Evolutionary conservation across 768 basidiomycete genomes (phyloP), one percentile per base, ranked within the genome.

Genomic region (Rhodotorula graminis): DNA sequence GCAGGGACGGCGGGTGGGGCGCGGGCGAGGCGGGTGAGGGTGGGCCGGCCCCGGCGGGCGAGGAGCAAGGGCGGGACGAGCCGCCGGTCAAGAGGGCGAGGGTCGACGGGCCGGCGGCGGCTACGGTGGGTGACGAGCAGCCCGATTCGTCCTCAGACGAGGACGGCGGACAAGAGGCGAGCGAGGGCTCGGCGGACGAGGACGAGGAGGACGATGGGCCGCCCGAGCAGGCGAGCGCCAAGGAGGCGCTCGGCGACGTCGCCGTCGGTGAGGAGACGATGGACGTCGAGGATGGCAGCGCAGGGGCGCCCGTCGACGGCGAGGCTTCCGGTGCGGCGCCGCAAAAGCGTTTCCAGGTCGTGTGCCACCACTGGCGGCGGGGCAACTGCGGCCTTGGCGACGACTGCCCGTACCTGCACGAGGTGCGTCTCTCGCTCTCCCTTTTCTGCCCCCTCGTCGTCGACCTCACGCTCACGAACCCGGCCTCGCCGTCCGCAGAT

Each of bases 351-450:
- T 71, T 62, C 50, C 67, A 72, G 61, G 71, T 76, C 29, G 71
- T 72, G 0, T 72, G 71, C 47, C 65, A 65, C 29, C 69, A 76
- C 16, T 76, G 70, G 71, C 56, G 69, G 11, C 59, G 52, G 16
- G 74, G 74, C 0, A 59, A 66, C 19, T 76, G 74, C n/a, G 56
- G 44, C 3, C 68, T 68, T 1, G 74, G 74, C 23, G 68, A 72
- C 27, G 61, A 58, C 15, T 76, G 74, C 29, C 71, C 68, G 5
- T 76, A 72, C 57, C 65, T 76, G 8, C 74, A 76, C 40, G 52
- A 69, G 4, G 74, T 76, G 10, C 40, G 73, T n/a, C 37, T 3
- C 53, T 31, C 3, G 21, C 29, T 42, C 37, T 37, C 37, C 4
- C 37, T 5, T 37, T 37, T 37, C 9, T n/a, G n/a, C n/a, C n/a